Percentiles rank a stretch among this genome's conserved stretches.
Conservation (phyloP, 176 grass and related monocot species). For the Carex littledalei region DNA sequence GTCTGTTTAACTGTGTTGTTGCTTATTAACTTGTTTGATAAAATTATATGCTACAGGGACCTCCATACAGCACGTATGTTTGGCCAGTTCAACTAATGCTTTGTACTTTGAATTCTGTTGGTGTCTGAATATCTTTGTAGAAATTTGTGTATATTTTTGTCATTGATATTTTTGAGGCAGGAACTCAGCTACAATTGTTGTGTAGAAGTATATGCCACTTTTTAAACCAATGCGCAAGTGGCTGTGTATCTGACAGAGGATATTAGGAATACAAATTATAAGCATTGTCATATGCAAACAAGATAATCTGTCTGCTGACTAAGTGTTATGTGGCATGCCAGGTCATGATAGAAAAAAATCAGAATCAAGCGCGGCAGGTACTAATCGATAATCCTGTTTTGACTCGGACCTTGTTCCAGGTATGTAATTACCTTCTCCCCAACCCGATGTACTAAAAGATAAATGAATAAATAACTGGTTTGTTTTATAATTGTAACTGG, state of each 20-base stretch:
- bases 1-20: background rate
- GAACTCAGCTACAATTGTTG: background rate
- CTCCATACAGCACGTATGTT: background rate
- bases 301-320: background rate
- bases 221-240: background rate
- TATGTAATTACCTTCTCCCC: background rate
- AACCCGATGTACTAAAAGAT: background rate
- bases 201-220: background rate
- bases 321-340: background rate
- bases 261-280: background rate
- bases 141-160: background rate
- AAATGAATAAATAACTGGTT: background rate
- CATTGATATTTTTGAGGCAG: background rate
- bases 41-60: background rate
- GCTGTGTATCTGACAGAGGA: background rate
- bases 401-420: slow-evolving; percentile 83
- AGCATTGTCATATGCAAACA: background rate
- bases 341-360: slow-evolving; percentile 70
- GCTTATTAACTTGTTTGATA: background rate
- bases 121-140: background rate
- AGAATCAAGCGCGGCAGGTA: slow-evolving; percentile 75
- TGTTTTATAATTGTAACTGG: background rate
- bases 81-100: background rate
- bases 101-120: background rate
- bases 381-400: slow-evolving; percentile 85